phyloP scores from a whole-genome alignment of 129 eudicot species.

The sunflower (Helianthus annuus) region HanXRQr2.0-SUNRISE NC_035435.2:101867536-101868035 shows the following conservation, averaged over 20 bases:
- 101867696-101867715: slow-evolving; percentile 65
- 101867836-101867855: too few relatives aligned
- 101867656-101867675: slow-evolving; percentile 85
- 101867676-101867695: slow-evolving; percentile 88
- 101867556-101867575: slow-evolving; percentile 6
- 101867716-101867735: slow-evolving; percentile 8
- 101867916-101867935: slow-evolving; percentile 96
- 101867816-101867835: too few relatives aligned
- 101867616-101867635: slow-evolving; percentile 67
- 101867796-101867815: too few relatives aligned
- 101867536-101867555: slow-evolving; percentile 3
- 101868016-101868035: slow-evolving; percentile 80
- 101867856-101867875: too few relatives aligned
- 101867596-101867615: slow-evolving; percentile 71
- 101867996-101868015: slow-evolving; percentile 86
- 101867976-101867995: slow-evolving; percentile 56
- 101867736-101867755: background rate
- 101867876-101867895: too few relatives aligned
- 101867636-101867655: slow-evolving; percentile 89
- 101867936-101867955: slow-evolving; percentile 85
- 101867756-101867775: too few relatives aligned
- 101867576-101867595: slow-evolving; percentile 47
- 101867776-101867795: too few relatives aligned
- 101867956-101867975: slow-evolving; percentile 53
- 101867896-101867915: slow-evolving; percentile 56